These are phyloP conservation scores for Lasiosphaeriaceae sp. DNA, from an alignment of 495 filamentous ascomycete genomes.

Conservation along the genomic window DNA sequence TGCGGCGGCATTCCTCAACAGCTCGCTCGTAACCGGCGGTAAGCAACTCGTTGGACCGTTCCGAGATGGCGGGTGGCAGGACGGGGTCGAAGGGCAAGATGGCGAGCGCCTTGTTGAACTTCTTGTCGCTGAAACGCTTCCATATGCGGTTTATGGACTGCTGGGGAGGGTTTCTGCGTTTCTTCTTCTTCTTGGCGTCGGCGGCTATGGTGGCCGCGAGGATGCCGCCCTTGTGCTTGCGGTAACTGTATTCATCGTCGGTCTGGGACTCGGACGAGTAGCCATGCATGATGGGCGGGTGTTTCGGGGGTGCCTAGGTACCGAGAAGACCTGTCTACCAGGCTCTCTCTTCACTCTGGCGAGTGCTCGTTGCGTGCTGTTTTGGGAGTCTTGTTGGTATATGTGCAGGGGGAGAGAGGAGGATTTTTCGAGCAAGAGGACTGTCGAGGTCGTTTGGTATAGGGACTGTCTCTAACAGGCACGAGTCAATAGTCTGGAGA, in stretches of 20 bases:
- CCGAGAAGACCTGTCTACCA: too few species aligned
- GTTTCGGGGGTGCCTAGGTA: background rate
- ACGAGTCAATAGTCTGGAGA: background rate
- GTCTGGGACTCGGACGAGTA: slow-evolving; percentile 34
- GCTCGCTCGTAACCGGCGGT: slow-evolving; percentile 71
- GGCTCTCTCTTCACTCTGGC: too few species aligned
- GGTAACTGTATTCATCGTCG: slow-evolving; percentile 32
- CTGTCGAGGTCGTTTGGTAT: too few species aligned
- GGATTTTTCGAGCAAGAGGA: too few species aligned
- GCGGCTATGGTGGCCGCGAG: slow-evolving; percentile 16
- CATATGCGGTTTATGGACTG: slow-evolving; percentile 75
- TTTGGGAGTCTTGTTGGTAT: too few species aligned
- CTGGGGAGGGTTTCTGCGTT: slow-evolving; percentile 65
- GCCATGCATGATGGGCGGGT: slow-evolving; percentile 32
- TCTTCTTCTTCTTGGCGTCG: slow-evolving; percentile 48
- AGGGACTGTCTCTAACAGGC: background rate
- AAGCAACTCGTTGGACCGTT: slow-evolving; percentile 46
- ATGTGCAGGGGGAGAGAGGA: too few species aligned
- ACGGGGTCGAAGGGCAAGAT: slow-evolving; percentile 48
- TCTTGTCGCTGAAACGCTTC: slow-evolving; percentile 68
- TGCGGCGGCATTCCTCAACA: slow-evolving; percentile 62
- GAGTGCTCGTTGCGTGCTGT: too few species aligned
- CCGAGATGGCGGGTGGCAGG: slow-evolving; percentile 38
- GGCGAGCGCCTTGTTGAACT: slow-evolving; percentile 44
- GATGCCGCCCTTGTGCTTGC: slow-evolving; percentile 24